Base-by-base conservation (phyloP, 2,329 filamentous ascomycete genomes). In the Biscogniauxia mediterranea region DNA sequence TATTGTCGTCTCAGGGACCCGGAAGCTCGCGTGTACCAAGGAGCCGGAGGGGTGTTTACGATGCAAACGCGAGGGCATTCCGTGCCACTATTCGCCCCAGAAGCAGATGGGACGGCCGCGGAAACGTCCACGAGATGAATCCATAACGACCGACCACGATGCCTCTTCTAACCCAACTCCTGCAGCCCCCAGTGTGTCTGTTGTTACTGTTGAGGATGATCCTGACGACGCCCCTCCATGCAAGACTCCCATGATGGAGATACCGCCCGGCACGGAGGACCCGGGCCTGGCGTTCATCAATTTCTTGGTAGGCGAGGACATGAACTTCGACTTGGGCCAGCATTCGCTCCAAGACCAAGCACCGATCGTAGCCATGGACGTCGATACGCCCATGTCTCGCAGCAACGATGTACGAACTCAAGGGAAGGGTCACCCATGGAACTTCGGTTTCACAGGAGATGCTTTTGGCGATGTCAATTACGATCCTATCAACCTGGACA, bases 81-180 rank as follows among this genome's bases (percentile, higher is more conserved):
- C 62, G 51, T 89, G 87, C 68, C 78, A 85, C 65, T 89, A 89
- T 74, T 89, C 86, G 7, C 77, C 80, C 13, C 87, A 89, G 71
- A 89, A 89, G 73, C 84, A 78, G 50, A 89, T 89, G 86, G 87
- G 87, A 3, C 79, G 87, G 51, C 87, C 87, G 21, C 78, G 85
- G 59, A 89, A 89, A 74, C 78, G 84, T 60, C 80, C 75, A 46
- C 73, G 74, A 57, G 71, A 74, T 9, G 69, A 70, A 52, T 28
- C 65, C 46, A 51, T 32, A 32, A 26, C 46, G 56, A 1, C 13
- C 56, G 20, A 62, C 52, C 17, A 32, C 38, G 15, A 46, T 46
- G 38, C 38, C 38, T 46, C 17, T 11, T 46, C 38, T 46, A 46
- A 15, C 13, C 13, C 38, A 11, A 46, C 11, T 11, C 13, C 38